phyloP scores from a whole-genome alignment of 2,329 filamentous ascomycete species.

The Metarhizium guizhouense region DNA sequence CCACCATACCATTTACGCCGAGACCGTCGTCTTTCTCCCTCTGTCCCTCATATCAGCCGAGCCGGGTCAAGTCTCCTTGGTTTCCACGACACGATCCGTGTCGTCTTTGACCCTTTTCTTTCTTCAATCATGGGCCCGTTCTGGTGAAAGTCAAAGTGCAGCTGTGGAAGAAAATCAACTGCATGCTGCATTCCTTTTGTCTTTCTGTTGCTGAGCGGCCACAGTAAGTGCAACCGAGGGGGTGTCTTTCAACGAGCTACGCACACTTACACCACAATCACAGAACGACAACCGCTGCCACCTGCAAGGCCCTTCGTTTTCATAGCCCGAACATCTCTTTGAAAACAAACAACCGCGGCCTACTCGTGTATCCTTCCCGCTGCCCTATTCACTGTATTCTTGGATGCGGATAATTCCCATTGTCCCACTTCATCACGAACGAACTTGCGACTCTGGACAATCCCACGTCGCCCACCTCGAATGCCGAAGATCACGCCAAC shows the following conservation, averaged over 20 bases:
- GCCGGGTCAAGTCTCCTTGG: conserved; percentile 7
- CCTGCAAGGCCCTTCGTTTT: not conserved
- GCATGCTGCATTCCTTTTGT: conserved; percentile 2
- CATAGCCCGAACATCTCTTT: not conserved
- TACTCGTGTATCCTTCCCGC: not conserved
- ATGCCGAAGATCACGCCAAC: not conserved
- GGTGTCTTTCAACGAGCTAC: conserved; percentile 4
- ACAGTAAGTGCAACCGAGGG: conserved; percentile 1
- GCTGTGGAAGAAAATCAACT: not conserved
- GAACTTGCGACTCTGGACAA: not conserved
- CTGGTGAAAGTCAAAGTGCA: conserved; percentile 5
- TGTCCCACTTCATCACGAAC: not conserved
- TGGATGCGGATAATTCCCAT: not conserved
- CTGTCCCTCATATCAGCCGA: conserved; percentile 12
- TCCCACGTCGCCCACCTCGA: conserved; percentile 6
- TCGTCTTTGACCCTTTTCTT: conserved; percentile 7
- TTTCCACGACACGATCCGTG: conserved; percentile 7
- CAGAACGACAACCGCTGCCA: not conserved
- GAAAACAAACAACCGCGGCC: not conserved
- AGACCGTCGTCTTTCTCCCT: conserved; percentile 13
- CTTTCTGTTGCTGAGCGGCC: not conserved
- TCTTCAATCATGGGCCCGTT: conserved; percentile 17
- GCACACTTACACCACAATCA: conserved; percentile 2
- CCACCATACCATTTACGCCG: conserved; percentile 11
- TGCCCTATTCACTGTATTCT: not conserved